Evolutionary conservation across 768 basidiomycete species (phyloP).

Genomic region (Mycena capillaripes): DNA sequence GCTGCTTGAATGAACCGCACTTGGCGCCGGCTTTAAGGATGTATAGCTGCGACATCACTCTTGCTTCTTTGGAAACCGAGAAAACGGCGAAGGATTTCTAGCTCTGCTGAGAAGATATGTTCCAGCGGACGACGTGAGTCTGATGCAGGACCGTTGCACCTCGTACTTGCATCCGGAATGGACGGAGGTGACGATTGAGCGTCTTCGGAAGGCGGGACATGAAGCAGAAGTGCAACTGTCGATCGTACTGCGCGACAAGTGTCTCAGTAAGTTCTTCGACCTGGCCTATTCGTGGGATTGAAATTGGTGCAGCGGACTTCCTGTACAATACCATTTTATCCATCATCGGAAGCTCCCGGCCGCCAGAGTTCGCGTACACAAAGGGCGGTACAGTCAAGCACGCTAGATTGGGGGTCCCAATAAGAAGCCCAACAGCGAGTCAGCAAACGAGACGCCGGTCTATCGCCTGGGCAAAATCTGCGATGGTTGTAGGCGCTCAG

Average conservation of each 20-base stretch:
- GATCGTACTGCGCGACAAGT: not conserved
- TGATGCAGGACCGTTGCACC: conserved; percentile 5
- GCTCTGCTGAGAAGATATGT: conserved; percentile 13
- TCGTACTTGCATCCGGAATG: not conserved
- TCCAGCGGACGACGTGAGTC: conserved; percentile 7
- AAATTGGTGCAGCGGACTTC: conserved; percentile 1
- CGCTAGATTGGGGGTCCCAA: conserved; percentile 10
- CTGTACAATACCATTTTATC: conserved; percentile 11
- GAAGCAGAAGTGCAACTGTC: not conserved
- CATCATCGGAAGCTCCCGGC: conserved; percentile 10
- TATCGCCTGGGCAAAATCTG: conserved; percentile 3
- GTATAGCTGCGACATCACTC: conserved; percentile 20
- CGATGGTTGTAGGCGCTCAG: conserved; percentile 8
- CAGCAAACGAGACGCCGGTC: not conserved
- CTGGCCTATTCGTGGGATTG: not conserved
- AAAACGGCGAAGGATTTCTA: conserved; percentile 21
- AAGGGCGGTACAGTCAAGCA: not conserved
- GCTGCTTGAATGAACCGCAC: conserved; percentile 10
- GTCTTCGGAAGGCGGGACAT: not conserved
- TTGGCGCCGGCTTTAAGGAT: conserved; percentile 7
- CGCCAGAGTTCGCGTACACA: not conserved
- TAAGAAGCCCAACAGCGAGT: not conserved
- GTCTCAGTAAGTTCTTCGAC: not conserved
- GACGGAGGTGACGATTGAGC: not conserved
- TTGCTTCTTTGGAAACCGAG: conserved; percentile 8